These are phyloP conservation scores for Macadamia tetraphylla DNA, from an alignment of 164 flowering plant species.

Conservation along the genomic window DNA sequence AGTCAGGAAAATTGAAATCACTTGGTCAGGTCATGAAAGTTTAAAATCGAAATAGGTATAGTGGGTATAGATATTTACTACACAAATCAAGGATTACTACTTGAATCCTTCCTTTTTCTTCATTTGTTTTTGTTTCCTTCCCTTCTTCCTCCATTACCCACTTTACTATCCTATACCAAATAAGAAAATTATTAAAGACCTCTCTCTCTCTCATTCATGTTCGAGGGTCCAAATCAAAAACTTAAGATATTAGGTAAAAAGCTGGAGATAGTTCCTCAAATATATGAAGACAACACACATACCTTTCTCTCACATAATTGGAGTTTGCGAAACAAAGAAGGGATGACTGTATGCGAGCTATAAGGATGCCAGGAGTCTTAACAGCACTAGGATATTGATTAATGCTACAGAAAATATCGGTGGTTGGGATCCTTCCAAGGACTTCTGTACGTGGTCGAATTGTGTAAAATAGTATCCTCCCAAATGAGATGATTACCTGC, in stretches of 20 bases:
- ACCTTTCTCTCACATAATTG: conserved; percentile 68
- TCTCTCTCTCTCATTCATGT: too few relatives aligned
- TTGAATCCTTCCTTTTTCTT: conserved; percentile 19
- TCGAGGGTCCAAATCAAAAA: too few relatives aligned
- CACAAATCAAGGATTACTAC: conserved; percentile 60
- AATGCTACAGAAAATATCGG: conserved; percentile 46
- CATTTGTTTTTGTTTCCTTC: conserved; percentile 7
- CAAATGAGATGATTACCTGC: conserved; percentile 71
- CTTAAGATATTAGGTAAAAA: too few relatives aligned
- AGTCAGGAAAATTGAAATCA: background rate
- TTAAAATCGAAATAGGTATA: background rate
- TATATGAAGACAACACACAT: background rate
- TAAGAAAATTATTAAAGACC: background rate
- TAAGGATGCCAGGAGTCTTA: conserved; percentile 36
- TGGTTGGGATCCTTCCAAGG: conserved; percentile 57
- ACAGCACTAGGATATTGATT: conserved; percentile 59
- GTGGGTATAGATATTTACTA: conserved; percentile 28
- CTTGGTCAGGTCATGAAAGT: background rate
- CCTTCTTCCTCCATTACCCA: conserved; percentile 27
- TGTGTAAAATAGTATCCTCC: conserved; percentile 44
- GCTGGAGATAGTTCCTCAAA: too few relatives aligned
- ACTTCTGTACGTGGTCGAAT: conserved; percentile 52
- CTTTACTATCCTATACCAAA: conserved; percentile 34
- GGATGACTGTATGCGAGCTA: conserved; percentile 44
- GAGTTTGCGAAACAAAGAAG: conserved; percentile 76